Base-by-base conservation (phyloP, 1,139 yeast genomes). In the Kodamaea sp. region DNA sequence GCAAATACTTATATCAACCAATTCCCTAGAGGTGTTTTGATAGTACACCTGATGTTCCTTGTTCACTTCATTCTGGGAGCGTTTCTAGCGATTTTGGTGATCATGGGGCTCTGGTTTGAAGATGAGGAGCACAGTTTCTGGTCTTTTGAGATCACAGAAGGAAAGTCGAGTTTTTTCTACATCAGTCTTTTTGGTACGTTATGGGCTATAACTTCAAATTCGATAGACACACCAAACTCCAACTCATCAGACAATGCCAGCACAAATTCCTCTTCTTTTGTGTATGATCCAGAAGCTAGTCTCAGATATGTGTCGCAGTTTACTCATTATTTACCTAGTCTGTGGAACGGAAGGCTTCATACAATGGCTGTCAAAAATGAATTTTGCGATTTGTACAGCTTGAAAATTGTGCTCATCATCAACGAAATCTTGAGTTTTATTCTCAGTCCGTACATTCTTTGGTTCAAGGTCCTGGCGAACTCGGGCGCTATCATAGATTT, bases 281-380 rank as follows among this genome's bases (percentile, higher is more conserved):
- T 87, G 13, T 90, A 88, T 60, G 97, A 92, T 48, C 97, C 98
- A 0, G 97, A 90, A 50, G 83, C 87, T 2, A 80, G 90, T 18
- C 60, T 92, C 39, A 67, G 80, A 39, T 80, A 82, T 42, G 90
- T 90, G 20, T 79, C 94, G 0, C 86, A 83, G 48, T 87, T 76
- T 55, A 92, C 98, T 0, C 99, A 94, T 58, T 92, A 88, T 55
- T 58, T 88, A 33, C 98, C 99, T 0, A 71, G 72, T 19, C 76
- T 80, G 16, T 92, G 98, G 98, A 83, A 83, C 37, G 92, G 87
- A 4, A 72, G 73, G 42, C 76, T 84, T 36, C 97, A 90, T 52
- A 84, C 95, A 0, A 86, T 83, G 37, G 80, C 77, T 37, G 95
- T 89, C 3, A 88, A 88, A 57, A 70, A 70, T 43, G 95, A 92